Base-by-base conservation (phyloP, 805 yeast genomes). In the Kodamaea lidongshanica region DNA sequence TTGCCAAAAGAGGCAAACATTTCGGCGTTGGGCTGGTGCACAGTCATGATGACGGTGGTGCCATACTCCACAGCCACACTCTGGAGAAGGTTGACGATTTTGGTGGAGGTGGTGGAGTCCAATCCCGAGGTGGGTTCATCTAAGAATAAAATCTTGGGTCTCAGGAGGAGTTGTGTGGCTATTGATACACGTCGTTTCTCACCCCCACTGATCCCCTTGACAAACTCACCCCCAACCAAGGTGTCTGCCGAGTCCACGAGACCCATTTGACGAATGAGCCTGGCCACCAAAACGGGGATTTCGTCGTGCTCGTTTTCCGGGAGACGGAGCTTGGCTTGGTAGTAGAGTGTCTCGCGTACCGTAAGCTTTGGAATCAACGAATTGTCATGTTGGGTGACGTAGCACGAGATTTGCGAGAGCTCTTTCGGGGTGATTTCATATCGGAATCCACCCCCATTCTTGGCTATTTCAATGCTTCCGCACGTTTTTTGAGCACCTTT, bases 71-170 rank as follows among this genome's bases (percentile, higher is more conserved):
- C 17, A 6, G 54, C 50, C 23, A 50, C 39, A 10, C 31, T 28
- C 11, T 36, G 32, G 30, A 50, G 39, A 15, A 50, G 40, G 7
- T 25, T 30, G 13, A 50, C 28, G 18, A 50, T 46, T 3, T 47
- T 30, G 4, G 41, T 42, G 4, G 54, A 42, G 2, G 56, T 50
- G 10, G 54, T 39, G 6, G 48, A 40, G 36, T 50, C 56, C 13
- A 50, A 41, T 4, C 56, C 56, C 1, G 54, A 50, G 1, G 56
- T 50, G 2, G 56, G 56, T 27, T 50, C 56, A 18, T 50, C 56
- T 31, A 50, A 36, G 18, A 50, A 50, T 16, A 50, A 38, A 14
- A 50, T 41, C 28, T 42, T 46, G 6, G 56, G 56, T 13, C 42
- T 32, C 23, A 45, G 43, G 13, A 50, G 37, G 19, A 50, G 44